Base-by-base conservation (phyloP, 805 yeast genomes). In the Spathaspora arborariae region DNA sequence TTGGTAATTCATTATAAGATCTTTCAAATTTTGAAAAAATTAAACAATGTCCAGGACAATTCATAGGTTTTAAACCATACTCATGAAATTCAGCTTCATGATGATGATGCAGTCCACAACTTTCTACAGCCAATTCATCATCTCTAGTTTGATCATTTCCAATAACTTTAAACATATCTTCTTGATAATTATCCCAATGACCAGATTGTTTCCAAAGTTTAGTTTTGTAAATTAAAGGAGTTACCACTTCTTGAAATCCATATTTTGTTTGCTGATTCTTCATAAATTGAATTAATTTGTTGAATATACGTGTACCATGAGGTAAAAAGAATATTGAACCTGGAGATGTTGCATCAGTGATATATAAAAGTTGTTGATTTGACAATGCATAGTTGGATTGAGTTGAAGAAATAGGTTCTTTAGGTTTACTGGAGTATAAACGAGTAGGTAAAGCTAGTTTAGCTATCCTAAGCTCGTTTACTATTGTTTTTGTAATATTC, bases 31-130 rank as follows among this genome's bases (percentile, higher is more conserved):
- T 76, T 41, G 81, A 78, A 65, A 81, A 94, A 18, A 94, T 78
- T 39, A 94, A 59, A 62, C 99, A 94, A 62, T 94, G 99, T 0
- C 97, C 96, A 0, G 96, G 96, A 59, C 96, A 89, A 65, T 88
- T 88, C 96, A 89, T 83, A 7, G 99, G 99, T 59, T 94, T 94
- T 37, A 92, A 70, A 0, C 96, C 96, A 62, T 85, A 92, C 42
- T 71, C 74, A 46, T 65, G 68, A 9, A 19, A 16, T 10, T 46
- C 54, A 16, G 56, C 59, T 5, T 38, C 51, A 9, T 45, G 48
- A 7, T 41, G 49, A 40, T 26, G 33, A n/a, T 42, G 47, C 3
- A 38, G 50, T 13, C 19, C 44, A 3, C 50, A 54, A 5, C 48
- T 52, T 13, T 42, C 48, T 2, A 30, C 53, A 3, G 35, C 35